Conservation (phyloP, 1,284 basidiomycete species). For the Boletus hoseneyae region DNA sequence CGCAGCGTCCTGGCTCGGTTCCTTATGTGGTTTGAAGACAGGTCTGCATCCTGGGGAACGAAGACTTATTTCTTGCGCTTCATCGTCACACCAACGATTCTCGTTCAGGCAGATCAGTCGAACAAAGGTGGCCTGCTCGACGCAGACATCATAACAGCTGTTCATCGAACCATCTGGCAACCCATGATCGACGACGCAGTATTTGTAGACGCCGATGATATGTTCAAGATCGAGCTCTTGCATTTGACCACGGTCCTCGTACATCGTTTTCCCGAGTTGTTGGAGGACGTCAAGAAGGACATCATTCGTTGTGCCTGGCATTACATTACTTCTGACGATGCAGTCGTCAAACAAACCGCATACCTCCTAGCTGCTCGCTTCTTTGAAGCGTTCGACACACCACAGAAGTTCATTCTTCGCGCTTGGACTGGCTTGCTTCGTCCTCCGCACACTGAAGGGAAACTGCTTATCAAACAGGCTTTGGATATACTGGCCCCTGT, state of each 20-base stretch:
- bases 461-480: constrained; percentile 81
- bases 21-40: constrained; percentile 78
- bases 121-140: constrained; percentile 64
- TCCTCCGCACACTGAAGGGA: constrained; percentile 78
- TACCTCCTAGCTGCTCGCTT: constrained; percentile 94
- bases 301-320: constrained; percentile 96
- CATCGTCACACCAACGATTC: constrained; percentile 85
- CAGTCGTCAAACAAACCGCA: constrained; percentile 92
- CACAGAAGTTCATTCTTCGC: constrained; percentile 91
- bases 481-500: constrained; percentile 89
- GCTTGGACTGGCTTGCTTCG: constrained; percentile 94
- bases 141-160: constrained; percentile 61
- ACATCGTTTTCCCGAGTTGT: constrained; percentile 74
- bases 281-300: constrained; percentile 86
- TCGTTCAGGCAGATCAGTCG: constrained; percentile 68
- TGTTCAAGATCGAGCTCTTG: constrained; percentile 87
- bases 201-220: constrained; percentile 70
- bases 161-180: constrained; percentile 81
- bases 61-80: constrained; percentile 88
- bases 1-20: constrained; percentile 85
- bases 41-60: constrained; percentile 66
- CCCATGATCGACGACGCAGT: constrained; percentile 60
- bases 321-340: constrained; percentile 83
- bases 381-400: constrained; percentile 88
- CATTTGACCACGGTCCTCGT: constrained; percentile 91